Percentiles rank a stretch among this genome's conserved stretches.
These are phyloP conservation scores for Mesostigma viride DNA, from an alignment of 139 green algal species.

Conservation along the genomic window DNA sequence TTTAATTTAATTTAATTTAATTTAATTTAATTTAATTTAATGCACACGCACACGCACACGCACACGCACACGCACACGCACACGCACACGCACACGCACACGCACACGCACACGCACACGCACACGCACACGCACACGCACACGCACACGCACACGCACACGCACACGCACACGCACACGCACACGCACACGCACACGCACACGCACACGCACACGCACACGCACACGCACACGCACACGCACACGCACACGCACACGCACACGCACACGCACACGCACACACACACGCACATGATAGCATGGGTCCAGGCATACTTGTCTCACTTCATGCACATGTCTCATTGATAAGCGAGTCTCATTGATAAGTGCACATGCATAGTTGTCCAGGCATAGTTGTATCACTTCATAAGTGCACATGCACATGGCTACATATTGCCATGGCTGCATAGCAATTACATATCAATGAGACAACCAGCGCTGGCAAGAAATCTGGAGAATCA, in stretches of 20 bases:
- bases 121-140: conserved; percentile 1
- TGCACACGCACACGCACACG: background rate
- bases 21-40: background rate
- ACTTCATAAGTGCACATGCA: no score
- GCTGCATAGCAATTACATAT: no score
- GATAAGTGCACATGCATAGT: no score
- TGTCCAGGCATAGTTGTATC: no score
- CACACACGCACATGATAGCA: background rate
- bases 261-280: background rate
- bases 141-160: conserved; percentile 5
- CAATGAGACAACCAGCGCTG: no score
- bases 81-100: background rate
- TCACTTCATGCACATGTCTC: no score
- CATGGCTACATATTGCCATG: no score
- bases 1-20: no score
- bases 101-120: background rate
- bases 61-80: conserved; percentile 1
- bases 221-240: background rate
- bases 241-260: background rate
- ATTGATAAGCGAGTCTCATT: no score
- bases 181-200: background rate
- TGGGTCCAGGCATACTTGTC: no score
- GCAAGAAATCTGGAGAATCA: no score
- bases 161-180: background rate
- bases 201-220: background rate